Percentiles rank a stretch among this genome's conserved stretches.
Conservation (phyloP, 371 early-diverging fungal species). For the Circinella minor region DNA sequence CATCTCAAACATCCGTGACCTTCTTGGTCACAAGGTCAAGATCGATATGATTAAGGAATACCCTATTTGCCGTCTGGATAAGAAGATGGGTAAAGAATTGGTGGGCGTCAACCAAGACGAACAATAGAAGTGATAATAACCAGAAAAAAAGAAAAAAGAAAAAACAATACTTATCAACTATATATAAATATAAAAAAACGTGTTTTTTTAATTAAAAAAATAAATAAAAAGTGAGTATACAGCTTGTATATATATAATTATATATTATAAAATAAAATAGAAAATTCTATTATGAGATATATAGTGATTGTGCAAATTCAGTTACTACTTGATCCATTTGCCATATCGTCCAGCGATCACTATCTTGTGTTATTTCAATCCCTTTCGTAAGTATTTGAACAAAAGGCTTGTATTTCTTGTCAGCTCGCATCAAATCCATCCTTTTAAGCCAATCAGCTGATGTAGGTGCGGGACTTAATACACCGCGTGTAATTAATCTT, state of each 20-base stretch:
- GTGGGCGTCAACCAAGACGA: conserved; percentile 31
- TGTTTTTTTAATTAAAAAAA: neutral
- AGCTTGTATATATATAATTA: neutral
- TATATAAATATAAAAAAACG: too few relatives aligned
- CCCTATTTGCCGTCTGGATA: conserved; percentile 87
- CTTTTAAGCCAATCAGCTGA: neutral
- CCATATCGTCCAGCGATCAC: conserved; percentile 21
- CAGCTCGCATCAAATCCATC: conserved; percentile 6
- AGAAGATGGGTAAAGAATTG: conserved; percentile 77
- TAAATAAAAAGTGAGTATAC: neutral
- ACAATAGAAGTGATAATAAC: conserved; percentile 4
- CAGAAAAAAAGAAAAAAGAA: neutral
- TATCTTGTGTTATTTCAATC: neutral
- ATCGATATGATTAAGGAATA: conserved; percentile 93
- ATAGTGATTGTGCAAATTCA: conserved; percentile 9
- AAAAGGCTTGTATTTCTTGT: conserved; percentile 10
- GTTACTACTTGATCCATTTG: conserved; percentile 15
- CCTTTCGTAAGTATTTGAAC: neutral
- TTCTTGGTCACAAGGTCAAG: conserved; percentile 99
- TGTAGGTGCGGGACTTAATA: conserved; percentile 8
- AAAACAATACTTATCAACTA: neutral
- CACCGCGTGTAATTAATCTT: conserved; percentile 12
- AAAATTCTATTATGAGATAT: neutral
- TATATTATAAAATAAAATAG: neutral
- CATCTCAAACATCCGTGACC: conserved; percentile 96